Base-by-base conservation (phyloP, 495 filamentous ascomycete species). In the Opeltia flavorubescens region DNA sequence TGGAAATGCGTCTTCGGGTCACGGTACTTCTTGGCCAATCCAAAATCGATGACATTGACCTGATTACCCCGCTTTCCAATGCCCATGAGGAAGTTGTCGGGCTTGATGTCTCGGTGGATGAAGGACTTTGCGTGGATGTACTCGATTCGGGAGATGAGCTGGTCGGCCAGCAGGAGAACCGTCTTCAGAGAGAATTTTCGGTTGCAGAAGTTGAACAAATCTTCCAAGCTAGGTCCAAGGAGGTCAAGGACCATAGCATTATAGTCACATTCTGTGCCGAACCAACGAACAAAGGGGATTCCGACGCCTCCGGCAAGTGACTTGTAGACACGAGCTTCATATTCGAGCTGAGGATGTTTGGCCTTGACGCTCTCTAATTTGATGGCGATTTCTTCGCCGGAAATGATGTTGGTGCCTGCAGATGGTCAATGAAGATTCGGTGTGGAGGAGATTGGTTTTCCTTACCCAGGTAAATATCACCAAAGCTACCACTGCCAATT, bases 131-230 rank as follows among this genome's bases (percentile, higher is more conserved):
- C 93, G 63, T 99, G 93, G 59, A 99, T 99, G 72, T 99, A 99
- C 67, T 99, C 93, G 63, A 99, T 96, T 51, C 93, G 89, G 47
- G 91, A 96, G 60, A 98, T 96, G 65, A 99, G 78, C 70, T 99
- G 93, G 61, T 99, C 93, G 59, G 93, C 93, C 44, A 99, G 79
- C 8, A 99, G 80, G 13, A 99, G 71, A 33, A 99, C 93, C n/a
- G 93, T 99, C 83, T 99, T 99, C 54, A 99, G 69, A 8, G 91
- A 95, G 75, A 96, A 99, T 65, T 99, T 99, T 62, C 93, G 83
- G 78, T 96, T 99, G 80, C 93, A 99, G 66, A 99, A 99, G 78
- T 99, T 99, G 87, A 99, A 99, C n/a, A 99, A 74, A 62, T 99
- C 93, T 68, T 99, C 93, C 72, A 99, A 72, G 62, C 86, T 94